Conservation (phyloP, 495 filamentous ascomycete genomes). For the Penicillium steckii region DNA sequence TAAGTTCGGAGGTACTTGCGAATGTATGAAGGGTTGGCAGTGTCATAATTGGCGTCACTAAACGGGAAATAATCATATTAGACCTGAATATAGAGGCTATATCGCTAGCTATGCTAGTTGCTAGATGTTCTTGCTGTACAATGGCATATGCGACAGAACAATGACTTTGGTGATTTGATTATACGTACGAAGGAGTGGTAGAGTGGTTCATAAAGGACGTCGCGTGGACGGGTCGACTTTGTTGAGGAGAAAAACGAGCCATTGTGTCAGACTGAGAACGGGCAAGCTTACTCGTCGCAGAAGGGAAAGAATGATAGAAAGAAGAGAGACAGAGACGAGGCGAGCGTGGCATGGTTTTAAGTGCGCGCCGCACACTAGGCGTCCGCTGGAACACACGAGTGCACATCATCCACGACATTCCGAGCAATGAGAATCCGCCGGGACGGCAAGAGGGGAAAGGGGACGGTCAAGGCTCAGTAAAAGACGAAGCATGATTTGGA, state of each 20-base stretch:
- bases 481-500: constrained; percentile 21
- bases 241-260: constrained; percentile 45
- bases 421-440: constrained; percentile 36
- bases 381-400: constrained; percentile 32
- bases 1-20: constrained; percentile 70
- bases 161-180: too few species aligned
- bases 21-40: constrained; percentile 60
- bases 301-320: constrained; percentile 21
- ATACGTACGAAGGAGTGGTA: constrained; percentile 34
- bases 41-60: constrained; percentile 56
- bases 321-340: constrained; percentile 23
- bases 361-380: constrained; percentile 32
- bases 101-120: too few species aligned
- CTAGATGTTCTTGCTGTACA: too few species aligned
- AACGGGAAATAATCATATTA: background rate
- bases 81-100: background rate
- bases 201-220: constrained; percentile 39
- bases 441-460: constrained; percentile 23
- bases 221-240: constrained; percentile 41
- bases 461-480: constrained; percentile 29
- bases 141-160: too few species aligned
- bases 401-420: constrained; percentile 39
- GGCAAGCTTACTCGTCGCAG: constrained; percentile 20
- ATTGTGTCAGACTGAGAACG: constrained; percentile 35
- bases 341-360: constrained; percentile 35